These are phyloP conservation scores for Lomentospora prolificans DNA, from an alignment of 2,329 filamentous ascomycete species.

Conservation along the genomic window DNA sequence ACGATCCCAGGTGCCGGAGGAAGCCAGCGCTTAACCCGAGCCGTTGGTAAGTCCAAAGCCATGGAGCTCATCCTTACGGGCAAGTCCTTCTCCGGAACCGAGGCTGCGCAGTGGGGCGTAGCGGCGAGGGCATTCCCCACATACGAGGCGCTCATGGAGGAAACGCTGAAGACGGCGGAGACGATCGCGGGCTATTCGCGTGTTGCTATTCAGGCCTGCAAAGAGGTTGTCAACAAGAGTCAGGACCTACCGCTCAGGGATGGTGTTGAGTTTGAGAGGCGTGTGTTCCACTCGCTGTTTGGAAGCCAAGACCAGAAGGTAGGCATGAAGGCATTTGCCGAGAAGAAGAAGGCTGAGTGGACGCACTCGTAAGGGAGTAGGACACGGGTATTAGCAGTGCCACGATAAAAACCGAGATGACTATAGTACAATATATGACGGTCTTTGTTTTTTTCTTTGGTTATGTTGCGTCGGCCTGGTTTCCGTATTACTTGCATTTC, in stretches of 20 bases:
- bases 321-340: slow-evolving; percentile 88
- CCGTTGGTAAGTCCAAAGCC: slow-evolving; percentile 72
- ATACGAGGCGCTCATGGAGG: slow-evolving; percentile 74
- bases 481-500: not conserved
- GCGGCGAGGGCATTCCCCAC: slow-evolving; percentile 73
- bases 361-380: slow-evolving; percentile 34
- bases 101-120: slow-evolving; percentile 85
- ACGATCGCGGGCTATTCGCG: slow-evolving; percentile 79
- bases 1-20: slow-evolving; percentile 88
- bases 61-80: slow-evolving; percentile 91
- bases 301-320: slow-evolving; percentile 96
- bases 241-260: slow-evolving; percentile 82
- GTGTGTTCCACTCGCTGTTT: slow-evolving; percentile 88
- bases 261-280: slow-evolving; percentile 88
- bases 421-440: not conserved
- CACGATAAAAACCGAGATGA: not conserved
- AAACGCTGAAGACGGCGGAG: slow-evolving; percentile 72
- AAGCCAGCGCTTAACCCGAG: slow-evolving; percentile 76
- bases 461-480: not conserved
- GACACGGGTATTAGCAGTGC: not conserved
- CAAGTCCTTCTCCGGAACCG: slow-evolving; percentile 68
- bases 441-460: not conserved
- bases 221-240: slow-evolving; percentile 99
- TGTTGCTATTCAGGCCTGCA: slow-evolving; percentile 80
- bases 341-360: slow-evolving; percentile 93